Evolutionary conservation across 371 early-diverging fungal species (phyloP).

Genomic region (Apophysomyces trapeziformis): DNA sequence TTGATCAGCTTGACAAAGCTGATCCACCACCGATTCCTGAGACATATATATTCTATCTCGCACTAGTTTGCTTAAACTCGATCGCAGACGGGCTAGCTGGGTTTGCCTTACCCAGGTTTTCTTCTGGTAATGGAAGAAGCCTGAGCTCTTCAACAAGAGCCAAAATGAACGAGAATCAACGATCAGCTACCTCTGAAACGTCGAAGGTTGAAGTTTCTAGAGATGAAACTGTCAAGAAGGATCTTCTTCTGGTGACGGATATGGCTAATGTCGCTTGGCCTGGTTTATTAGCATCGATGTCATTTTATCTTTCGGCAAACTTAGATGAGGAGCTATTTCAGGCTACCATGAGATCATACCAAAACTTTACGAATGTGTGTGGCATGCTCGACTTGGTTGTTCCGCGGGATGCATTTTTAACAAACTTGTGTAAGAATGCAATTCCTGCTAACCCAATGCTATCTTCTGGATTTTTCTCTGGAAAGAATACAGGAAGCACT

Average conservation of each 20-base stretch:
- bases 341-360: constrained; percentile 70
- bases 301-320: constrained; percentile 75
- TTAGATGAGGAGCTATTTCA: constrained; percentile 89
- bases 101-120: constrained; percentile 67
- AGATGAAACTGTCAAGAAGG: constrained; percentile 46
- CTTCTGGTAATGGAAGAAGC: constrained; percentile 32
- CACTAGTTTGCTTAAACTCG: constrained; percentile 67
- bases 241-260: constrained; percentile 70
- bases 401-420: constrained; percentile 87
- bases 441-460: constrained; percentile 65
- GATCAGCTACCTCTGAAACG: neutral
- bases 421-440: constrained; percentile 79
- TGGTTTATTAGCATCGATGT: constrained; percentile 80
- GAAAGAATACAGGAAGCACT: constrained; percentile 31
- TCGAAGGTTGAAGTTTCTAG: neutral
- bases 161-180: constrained; percentile 1
- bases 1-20: constrained; percentile 91
- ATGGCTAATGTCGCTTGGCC: constrained; percentile 88
- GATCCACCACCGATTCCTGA: constrained; percentile 91
- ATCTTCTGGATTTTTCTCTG: constrained; percentile 39
- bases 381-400: constrained; percentile 82
- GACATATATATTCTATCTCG: constrained; percentile 82
- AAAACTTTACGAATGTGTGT: constrained; percentile 79
- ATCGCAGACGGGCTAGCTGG: constrained; percentile 78
- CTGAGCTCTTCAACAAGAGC: constrained; percentile 15